phyloP scores from a whole-genome alignment of 179 eudicot species.

The Heliamphora pulchella region DNA sequence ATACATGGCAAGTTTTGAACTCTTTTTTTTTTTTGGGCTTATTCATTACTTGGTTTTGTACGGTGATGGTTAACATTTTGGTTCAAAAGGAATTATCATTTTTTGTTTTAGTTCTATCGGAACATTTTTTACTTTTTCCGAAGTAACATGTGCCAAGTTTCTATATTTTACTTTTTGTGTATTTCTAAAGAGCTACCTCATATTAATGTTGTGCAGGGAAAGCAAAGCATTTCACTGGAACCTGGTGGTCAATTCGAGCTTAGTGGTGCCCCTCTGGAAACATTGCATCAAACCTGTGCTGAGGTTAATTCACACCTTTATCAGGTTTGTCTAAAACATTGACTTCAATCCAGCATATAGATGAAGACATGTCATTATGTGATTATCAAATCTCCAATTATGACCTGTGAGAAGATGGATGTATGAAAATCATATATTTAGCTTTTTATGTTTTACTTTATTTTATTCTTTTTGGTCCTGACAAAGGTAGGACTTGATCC shows the following conservation, averaged over 20 bases:
- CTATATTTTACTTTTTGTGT: slow-evolving; percentile 1
- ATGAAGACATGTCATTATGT: neutral
- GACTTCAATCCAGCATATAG: neutral
- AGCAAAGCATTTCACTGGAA: slow-evolving; percentile 91
- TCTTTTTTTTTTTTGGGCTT: neutral
- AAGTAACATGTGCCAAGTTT: neutral
- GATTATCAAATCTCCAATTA: neutral
- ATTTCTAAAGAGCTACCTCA: neutral
- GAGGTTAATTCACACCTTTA: slow-evolving; percentile 97
- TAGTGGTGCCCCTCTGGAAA: slow-evolving; percentile 97
- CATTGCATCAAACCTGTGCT: slow-evolving; percentile 97
- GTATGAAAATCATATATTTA: neutral
- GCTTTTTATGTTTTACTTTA: neutral
- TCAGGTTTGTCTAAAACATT: slow-evolving; percentile 56
- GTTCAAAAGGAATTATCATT: neutral
- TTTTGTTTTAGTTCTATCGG: neutral
- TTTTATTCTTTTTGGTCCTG: neutral
- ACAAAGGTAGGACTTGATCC: neutral
- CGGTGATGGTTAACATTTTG: slow-evolving; percentile 3
- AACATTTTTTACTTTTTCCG: neutral
- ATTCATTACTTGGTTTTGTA: neutral
- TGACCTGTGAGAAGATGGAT: neutral
- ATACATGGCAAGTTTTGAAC: slow-evolving; percentile 4
- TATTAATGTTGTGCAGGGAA: slow-evolving; percentile 43
- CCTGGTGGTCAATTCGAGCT: slow-evolving; percentile 99